A percentile compares a stretch with the other conserved stretches of the same genome.
phyloP scores from a whole-genome alignment of 768 basidiomycete species.

The Pleurotus citrinopileatus region DNA sequence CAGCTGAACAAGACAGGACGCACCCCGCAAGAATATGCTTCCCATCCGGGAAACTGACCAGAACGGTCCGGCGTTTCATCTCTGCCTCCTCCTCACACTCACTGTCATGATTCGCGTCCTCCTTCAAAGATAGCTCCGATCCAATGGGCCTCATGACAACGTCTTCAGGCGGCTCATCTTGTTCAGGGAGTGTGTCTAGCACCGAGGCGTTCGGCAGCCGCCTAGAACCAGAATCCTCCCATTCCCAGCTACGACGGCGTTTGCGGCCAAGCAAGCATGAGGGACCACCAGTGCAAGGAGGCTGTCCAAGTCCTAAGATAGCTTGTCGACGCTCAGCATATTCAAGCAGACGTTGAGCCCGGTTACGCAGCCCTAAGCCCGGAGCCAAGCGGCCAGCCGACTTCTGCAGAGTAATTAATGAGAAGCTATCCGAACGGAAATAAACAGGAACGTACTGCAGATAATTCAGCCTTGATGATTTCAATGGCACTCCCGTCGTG shows the following conservation, averaged over 20 bases:
- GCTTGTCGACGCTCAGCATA: constrained; percentile 56
- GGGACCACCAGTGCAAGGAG: constrained; percentile 18
- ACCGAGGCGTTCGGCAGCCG: constrained; percentile 37
- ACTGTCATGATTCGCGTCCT: constrained; percentile 1
- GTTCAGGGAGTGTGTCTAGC: constrained; percentile 37
- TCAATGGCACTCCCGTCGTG: constrained; percentile 79
- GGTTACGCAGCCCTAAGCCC: constrained; percentile 59
- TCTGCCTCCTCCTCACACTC: constrained; percentile 25
- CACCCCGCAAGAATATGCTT: constrained; percentile 44
- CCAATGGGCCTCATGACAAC: constrained; percentile 20
- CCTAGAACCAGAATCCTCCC: constrained; percentile 22
- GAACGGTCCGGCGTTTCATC: constrained; percentile 26
- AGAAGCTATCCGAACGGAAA: background rate
- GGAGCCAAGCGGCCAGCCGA: constrained; percentile 45
- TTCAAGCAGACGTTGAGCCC: constrained; percentile 64
- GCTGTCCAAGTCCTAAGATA: constrained; percentile 38
- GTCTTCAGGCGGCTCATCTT: constrained; percentile 26
- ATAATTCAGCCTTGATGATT: constrained; percentile 60
- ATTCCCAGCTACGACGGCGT: constrained; percentile 36
- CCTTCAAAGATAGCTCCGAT: constrained; percentile 19
- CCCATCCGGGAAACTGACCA: constrained; percentile 22
- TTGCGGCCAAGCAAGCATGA: constrained; percentile 39
- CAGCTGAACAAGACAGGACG: constrained; percentile 18
- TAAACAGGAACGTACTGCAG: constrained; percentile 41
- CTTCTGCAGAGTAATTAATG: constrained; percentile 37